Evolutionary conservation across 2,329 filamentous ascomycete species (phyloP), one percentile per base, ranked within the genome.

Genomic region (Verticillium albo-atrum): DNA sequence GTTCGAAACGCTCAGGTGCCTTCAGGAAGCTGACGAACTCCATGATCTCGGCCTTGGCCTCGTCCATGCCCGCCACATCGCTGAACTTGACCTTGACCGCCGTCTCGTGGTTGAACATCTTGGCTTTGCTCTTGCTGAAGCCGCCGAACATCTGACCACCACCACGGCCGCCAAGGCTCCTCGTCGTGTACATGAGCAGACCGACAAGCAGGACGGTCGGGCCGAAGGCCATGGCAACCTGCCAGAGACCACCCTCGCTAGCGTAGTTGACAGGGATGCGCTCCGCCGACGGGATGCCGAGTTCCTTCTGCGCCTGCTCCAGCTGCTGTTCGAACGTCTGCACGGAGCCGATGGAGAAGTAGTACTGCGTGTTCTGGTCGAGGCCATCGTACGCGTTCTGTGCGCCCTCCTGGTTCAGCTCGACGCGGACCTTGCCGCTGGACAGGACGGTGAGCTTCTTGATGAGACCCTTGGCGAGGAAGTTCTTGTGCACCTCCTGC

Each of bases 11-110:
- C 68, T 92, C 90, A 1, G 95, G 95, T 69, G 95, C 90, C 80
- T 97, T 94, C 63, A 99, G 78, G 81, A 99, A 99, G 72, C 90
- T 93, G 66, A 99, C 95, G 69, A 99, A 99, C 75, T 99, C 95
- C 92, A 98, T 97, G 67, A 99, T 99, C 76, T 99, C 95, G 59
- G 88, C 82, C 82, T 99, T 99, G 60, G 95, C 95, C 77, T 99
- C 95, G 72, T 99, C 95, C 88, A 98, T 94, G 66, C 95, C 95
- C 50, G 95, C 95, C 51, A 99, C 95, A 72, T 99, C 95, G 54
- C 91, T 82, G 73, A 99, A 99, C 76, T 97, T 98, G 74, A 96
- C 93, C 78, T 96, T 97, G 79, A 99, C 85, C 60, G 95, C 91
- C 12, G 91, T 91, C 79, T 99, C 95, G 67, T 97, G 93, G 74